Evolutionary conservation across 208 protist species (phyloP).

Genomic region (Willaertia magna): DNA sequence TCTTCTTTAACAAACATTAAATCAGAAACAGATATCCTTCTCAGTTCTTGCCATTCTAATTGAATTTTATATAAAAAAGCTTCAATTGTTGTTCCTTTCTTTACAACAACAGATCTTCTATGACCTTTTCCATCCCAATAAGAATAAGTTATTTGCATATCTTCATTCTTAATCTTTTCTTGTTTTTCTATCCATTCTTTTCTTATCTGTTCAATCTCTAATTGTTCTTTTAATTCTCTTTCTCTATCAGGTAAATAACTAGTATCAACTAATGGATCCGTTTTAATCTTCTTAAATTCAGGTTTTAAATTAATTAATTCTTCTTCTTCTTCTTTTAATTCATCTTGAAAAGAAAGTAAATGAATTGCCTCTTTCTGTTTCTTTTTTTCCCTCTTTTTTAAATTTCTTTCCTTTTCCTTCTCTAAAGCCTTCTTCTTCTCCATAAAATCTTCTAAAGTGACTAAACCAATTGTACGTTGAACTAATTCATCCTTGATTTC

Average conservation of each 20-base stretch:
- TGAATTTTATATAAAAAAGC: slow-evolving; percentile 45
- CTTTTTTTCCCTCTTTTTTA: not conserved
- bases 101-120: slow-evolving; percentile 25
- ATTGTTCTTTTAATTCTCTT: slow-evolving; percentile 38
- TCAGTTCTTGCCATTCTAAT: slow-evolving; percentile 50
- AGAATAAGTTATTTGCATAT: slow-evolving; percentile 50
- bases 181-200: slow-evolving; percentile 49
- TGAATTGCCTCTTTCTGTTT: not conserved
- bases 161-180: slow-evolving; percentile 47
- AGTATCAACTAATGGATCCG: slow-evolving; percentile 29
- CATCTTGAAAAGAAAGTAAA: not conserved
- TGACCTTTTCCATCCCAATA: slow-evolving; percentile 65
- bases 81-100: slow-evolving; percentile 52
- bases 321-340: not conserved
- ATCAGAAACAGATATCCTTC: slow-evolving; percentile 34
- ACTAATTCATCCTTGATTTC: not conserved
- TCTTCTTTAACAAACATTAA: slow-evolving; percentile 74
- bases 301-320: not conserved
- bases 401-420: not conserved
- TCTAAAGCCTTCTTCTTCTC: not conserved
- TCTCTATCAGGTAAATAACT: slow-evolving; percentile 53
- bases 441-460: slow-evolving; percentile 4
- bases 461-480: not conserved
- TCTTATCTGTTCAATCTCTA: slow-evolving; percentile 34
- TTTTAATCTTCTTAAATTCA: not conserved